Conservation (phyloP, 2,329 filamentous ascomycete species). For the Colletotrichum incanum region DNA sequence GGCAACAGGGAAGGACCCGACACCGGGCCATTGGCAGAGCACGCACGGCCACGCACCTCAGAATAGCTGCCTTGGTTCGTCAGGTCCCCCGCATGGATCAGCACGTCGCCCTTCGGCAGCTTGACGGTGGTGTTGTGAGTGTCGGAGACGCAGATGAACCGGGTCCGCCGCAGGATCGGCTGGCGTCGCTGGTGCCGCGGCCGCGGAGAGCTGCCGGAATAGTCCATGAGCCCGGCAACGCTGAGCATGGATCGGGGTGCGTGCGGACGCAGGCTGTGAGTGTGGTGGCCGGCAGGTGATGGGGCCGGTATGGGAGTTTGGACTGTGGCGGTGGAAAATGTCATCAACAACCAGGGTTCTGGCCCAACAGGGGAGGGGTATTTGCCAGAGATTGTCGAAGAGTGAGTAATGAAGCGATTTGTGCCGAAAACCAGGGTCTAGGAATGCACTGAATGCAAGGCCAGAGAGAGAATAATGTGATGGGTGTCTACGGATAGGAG, state of each 20-base stretch:
- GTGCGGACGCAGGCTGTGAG: not conserved
- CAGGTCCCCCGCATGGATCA: slow-evolving; percentile 84
- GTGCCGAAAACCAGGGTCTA: not conserved
- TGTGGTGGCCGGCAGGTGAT: slow-evolving; percentile 12
- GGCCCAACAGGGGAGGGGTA: not conserved
- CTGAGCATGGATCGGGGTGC: slow-evolving; percentile 7
- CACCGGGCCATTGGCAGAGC: not conserved
- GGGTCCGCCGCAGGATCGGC: slow-evolving; percentile 62
- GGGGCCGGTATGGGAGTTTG: slow-evolving; percentile 9
- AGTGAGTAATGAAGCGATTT: not conserved
- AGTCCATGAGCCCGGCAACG: slow-evolving; percentile 27
- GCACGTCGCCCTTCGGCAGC: slow-evolving; percentile 79
- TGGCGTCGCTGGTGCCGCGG: not conserved
- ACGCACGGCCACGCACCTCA: slow-evolving; percentile 59
- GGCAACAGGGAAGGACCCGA: slow-evolving; percentile 18
- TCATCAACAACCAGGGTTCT: not conserved
- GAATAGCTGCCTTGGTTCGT: slow-evolving; percentile 79
- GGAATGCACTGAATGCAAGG: slow-evolving; percentile 5
- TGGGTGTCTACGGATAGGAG: not conserved
- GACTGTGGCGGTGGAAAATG: not conserved
- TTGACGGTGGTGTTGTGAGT: slow-evolving; percentile 79
- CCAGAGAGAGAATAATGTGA: not conserved
- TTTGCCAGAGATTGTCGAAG: not conserved
- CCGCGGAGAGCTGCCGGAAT: slow-evolving; percentile 2
- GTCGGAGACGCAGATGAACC: slow-evolving; percentile 83